Conservation (phyloP, 1,284 basidiomycete genomes). For the Trichosporon coremiiforme region DNA sequence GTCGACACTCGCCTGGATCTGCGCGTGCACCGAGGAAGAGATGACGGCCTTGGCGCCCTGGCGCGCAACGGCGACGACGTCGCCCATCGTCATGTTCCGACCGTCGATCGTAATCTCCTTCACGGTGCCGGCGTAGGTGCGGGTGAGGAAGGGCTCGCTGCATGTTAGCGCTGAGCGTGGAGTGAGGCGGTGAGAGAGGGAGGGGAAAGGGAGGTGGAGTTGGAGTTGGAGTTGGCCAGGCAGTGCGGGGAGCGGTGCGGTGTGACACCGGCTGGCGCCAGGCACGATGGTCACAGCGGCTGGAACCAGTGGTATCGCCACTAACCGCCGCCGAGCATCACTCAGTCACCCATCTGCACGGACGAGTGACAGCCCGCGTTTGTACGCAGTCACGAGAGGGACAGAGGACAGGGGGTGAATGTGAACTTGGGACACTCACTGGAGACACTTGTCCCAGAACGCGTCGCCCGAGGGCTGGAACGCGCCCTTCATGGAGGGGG, state of each 20-base stretch:
- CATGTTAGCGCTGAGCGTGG: background rate
- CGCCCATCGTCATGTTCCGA: conserved; percentile 25
- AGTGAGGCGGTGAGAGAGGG: background rate
- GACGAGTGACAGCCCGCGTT: background rate
- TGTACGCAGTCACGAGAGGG: too few species aligned
- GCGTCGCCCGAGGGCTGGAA: conserved; percentile 17
- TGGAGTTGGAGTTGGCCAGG: too few species aligned
- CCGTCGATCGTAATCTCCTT: conserved; percentile 30
- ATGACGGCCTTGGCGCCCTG: conserved; percentile 28
- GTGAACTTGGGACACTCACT: too few species aligned
- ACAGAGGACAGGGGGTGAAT: too few species aligned
- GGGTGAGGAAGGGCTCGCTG: conserved; percentile 31
- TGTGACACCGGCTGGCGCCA: background rate
- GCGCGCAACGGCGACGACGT: conserved; percentile 32
- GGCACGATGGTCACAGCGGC: too few species aligned
- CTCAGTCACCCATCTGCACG: background rate
- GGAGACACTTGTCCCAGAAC: conserved; percentile 10
- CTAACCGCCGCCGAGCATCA: background rate
- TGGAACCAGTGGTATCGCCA: conserved; percentile 7
- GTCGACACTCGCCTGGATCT: conserved; percentile 29
- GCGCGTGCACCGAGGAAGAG: conserved; percentile 18
- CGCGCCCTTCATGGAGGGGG: conserved; percentile 8
- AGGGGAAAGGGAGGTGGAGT: background rate
- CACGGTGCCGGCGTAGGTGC: conserved; percentile 18
- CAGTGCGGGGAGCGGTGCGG: background rate